phyloP scores from a whole-genome alignment of 2,329 filamentous ascomycete genomes.

The Colletotrichum eremochloae region DNA sequence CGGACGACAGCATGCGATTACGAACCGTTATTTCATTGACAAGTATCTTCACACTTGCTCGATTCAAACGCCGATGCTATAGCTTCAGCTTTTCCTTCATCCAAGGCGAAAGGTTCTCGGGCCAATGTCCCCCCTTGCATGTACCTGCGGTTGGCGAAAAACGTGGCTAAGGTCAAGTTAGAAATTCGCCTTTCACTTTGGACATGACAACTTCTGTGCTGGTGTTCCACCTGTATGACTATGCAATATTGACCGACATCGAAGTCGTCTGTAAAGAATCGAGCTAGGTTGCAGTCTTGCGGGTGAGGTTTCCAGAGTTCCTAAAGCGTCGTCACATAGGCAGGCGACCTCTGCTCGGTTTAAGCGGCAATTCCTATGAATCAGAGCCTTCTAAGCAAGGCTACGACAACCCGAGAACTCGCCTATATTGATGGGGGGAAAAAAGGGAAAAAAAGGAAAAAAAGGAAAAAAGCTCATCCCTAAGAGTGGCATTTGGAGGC shows the following conservation, averaged over 20 bases:
- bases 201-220: not conserved
- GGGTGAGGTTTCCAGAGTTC: not conserved
- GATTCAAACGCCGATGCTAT: conserved; percentile 16
- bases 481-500: not conserved
- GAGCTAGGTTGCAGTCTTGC: not conserved
- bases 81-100: conserved; percentile 22
- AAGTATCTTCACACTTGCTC: not conserved
- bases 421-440: too few species aligned
- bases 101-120: conserved; percentile 26
- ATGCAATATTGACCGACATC: conserved; percentile 4
- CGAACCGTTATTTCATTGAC: not conserved
- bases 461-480: not conserved
- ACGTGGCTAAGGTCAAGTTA: conserved; percentile 23
- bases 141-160: conserved; percentile 16
- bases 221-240: conserved; percentile 14
- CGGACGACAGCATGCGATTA: conserved; percentile 8
- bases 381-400: too few species aligned
- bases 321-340: not conserved
- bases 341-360: not conserved
- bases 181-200: not conserved
- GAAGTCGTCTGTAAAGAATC: not conserved
- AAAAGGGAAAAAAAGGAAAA: too few species aligned
- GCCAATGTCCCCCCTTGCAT: conserved; percentile 17
- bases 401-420: not conserved
- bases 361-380: not conserved